phyloP scores from a whole-genome alignment of 176 grass and related monocot species.

The Bolboschoenus planiculmis region DNA sequence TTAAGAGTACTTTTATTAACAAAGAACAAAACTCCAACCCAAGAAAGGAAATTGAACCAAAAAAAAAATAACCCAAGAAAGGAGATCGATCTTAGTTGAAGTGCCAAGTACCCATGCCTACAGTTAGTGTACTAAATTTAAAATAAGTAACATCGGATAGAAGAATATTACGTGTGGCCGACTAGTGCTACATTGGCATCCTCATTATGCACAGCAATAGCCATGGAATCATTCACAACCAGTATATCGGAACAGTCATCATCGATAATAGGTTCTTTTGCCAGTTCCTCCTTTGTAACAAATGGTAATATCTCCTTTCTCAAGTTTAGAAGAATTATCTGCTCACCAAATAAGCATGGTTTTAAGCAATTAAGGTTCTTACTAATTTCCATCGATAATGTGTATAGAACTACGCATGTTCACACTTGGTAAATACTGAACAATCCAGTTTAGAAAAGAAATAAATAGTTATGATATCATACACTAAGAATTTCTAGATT shows the following conservation, averaged over 20 bases:
- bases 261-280: conserved; percentile 19
- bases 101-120: background rate
- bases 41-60: no score
- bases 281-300: conserved; percentile 12
- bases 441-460: background rate
- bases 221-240: conserved; percentile 44
- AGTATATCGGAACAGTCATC: conserved; percentile 74
- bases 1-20: background rate
- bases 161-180: conserved; percentile 54
- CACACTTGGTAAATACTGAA: background rate
- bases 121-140: background rate
- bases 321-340: conserved; percentile 67
- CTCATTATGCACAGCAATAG: conserved; percentile 74
- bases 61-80: background rate
- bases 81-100: background rate
- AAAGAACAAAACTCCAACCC: background rate
- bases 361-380: background rate
- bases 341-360: conserved; percentile 2
- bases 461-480: background rate
- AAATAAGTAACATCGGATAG: background rate
- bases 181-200: conserved; percentile 59
- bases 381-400: no score
- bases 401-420: no score
- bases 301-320: conserved; percentile 81
- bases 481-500: background rate